A percentile compares a stretch with the other conserved stretches of the same genome.
These are phyloP conservation scores for Sclerotinia minor DNA, from an alignment of 2,329 filamentous ascomycete genomes.

Conservation along the genomic window DNA sequence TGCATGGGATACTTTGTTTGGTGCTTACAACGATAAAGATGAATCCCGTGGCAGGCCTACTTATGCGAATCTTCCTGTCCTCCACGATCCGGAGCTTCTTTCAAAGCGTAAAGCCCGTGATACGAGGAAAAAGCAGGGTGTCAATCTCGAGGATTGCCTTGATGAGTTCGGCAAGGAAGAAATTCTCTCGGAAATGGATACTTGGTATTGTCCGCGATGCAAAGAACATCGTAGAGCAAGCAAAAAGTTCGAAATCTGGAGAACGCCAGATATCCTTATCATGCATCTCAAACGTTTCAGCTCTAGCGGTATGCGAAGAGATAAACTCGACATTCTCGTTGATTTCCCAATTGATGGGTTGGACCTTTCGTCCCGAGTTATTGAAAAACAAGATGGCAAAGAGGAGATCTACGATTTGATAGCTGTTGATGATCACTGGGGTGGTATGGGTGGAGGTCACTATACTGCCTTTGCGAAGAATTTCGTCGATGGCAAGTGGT, in stretches of 20 bases:
- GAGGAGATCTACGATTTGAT: constrained; percentile 88
- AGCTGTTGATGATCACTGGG: constrained; percentile 93
- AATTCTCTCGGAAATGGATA: constrained; percentile 89
- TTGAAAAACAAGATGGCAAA: constrained; percentile 78
- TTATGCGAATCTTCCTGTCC: constrained; percentile 48
- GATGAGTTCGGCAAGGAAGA: constrained; percentile 94
- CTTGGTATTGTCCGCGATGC: constrained; percentile 96
- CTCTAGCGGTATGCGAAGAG: constrained; percentile 74
- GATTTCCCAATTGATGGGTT: constrained; percentile 89
- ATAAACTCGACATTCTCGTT: constrained; percentile 88
- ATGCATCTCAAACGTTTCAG: constrained; percentile 96
- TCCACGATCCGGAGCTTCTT: constrained; percentile 64
- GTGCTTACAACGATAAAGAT: constrained; percentile 33
- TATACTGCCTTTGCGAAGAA: constrained; percentile 96
- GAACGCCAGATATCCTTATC: constrained; percentile 89
- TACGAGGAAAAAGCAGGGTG: constrained; percentile 69
- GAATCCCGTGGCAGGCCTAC: constrained; percentile 57
- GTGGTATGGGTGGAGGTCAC: constrained; percentile 89
- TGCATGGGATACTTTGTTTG: constrained; percentile 71
- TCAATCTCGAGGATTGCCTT: constrained; percentile 85
- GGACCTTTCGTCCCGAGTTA: constrained; percentile 77
- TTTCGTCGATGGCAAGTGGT: constrained; percentile 86
- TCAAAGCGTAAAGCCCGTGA: constrained; percentile 63
- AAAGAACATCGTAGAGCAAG: constrained; percentile 89
- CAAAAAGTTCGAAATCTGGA: constrained; percentile 98